These are phyloP conservation scores for Tylopilus subfusipes DNA, from an alignment of 768 basidiomycete species.

Conservation along the genomic window DNA sequence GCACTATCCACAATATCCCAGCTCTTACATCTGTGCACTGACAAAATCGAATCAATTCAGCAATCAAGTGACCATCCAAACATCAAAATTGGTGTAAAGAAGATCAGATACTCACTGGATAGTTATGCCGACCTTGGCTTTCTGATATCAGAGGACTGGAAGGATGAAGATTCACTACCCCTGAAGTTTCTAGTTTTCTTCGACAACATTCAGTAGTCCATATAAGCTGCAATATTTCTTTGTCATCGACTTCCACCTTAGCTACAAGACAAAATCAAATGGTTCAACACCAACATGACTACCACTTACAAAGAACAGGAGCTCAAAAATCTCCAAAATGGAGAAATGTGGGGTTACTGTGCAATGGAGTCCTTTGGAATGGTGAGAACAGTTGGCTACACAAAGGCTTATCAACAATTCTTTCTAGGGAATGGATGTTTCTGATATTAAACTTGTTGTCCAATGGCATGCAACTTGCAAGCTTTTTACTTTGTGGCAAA, in stretches of 20 bases:
- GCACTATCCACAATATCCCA: no score
- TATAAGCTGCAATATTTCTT: not conserved
- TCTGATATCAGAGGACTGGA: not conserved
- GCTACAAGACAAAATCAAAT: not conserved
- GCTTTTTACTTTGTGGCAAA: not conserved
- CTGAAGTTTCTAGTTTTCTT: not conserved
- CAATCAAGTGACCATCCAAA: not conserved
- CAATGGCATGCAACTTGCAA: not conserved
- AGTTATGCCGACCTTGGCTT: not conserved
- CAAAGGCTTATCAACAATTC: no score
- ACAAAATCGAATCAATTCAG: not conserved
- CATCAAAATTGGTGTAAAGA: not conserved
- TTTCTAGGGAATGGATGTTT: not conserved
- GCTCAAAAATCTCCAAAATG: fast-evolving
- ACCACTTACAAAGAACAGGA: not conserved
- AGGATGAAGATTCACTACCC: not conserved
- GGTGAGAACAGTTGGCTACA: no score
- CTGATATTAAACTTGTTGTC: not conserved
- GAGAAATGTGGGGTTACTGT: not conserved
- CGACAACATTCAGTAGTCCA: not conserved
- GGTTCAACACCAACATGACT: no score
- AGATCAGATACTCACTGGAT: not conserved
- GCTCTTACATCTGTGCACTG: no score
- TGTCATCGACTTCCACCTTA: not conserved
- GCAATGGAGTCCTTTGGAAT: not conserved